Base-by-base conservation (phyloP, 2,329 filamentous ascomycete species). In the Ophiostoma quercus region DNA sequence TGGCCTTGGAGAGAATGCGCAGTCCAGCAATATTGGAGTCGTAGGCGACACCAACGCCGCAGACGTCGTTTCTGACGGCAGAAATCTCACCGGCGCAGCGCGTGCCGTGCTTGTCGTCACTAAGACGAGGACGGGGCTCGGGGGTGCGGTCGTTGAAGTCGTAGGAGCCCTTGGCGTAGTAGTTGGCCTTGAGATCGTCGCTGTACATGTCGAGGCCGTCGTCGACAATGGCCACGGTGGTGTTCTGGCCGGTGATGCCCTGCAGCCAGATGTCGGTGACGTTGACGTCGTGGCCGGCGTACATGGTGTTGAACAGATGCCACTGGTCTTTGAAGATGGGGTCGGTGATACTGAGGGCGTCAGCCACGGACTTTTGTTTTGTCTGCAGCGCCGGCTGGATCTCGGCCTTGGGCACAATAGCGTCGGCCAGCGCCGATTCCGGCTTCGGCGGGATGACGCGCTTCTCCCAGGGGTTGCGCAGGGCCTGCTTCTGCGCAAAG, bases 151-250 rank as follows among this genome's bases (percentile, higher is more conserved):
- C 93, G 79, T 99, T 99, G 82, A 96, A 99, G 79, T 99, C 95
- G 80, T 91, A 97, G 2, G 94, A 98, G 34, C 95, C 95, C 70
- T 88, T 87, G 1, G 92, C 90, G 77, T 94, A 98, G 80, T 97
- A 99, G 78, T 99, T 99, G 75, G 88, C 90, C 78, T 91, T 94
- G 65, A 99, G 82, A 77, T 99, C 95, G 34, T 92, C 85, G 81
- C 94, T 98, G 80, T 96, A 87, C 90, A 99, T 95, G 77, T 99
- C 95, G 74, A 99, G 80, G 0, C 95, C 95, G 79, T 99, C 95
- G 76, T 99, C 95, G 3, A 99, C 92, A 74, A 99, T 95, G 69
- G 94, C 94, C 1, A 96, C 92, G 0, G 92, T 97, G 22, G 91
- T 86, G 72, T 94, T 94, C 75, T 92, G 87, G 69, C 95, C 95